Evolutionary conservation across 2,329 filamentous ascomycete species (phyloP), one percentile per base, ranked within the genome.

Genomic region (Alternaria infectoria): DNA sequence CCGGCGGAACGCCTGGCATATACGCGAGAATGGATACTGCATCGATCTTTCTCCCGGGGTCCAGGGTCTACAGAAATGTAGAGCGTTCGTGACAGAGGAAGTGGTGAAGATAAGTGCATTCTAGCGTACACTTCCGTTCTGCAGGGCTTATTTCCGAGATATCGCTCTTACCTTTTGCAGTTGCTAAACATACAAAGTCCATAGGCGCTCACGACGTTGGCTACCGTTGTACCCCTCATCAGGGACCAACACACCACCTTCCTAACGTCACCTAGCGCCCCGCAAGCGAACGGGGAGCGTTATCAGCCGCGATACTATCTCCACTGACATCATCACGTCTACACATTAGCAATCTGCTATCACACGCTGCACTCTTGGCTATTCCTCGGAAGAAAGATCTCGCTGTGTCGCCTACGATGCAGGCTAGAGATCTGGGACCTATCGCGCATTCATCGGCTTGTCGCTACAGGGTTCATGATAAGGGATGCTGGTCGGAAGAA

Each of bases 191-290:
- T 40, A 36, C 19, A 46, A 46, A 23, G 19, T 46, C 12, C 19
- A 19, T 23, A 32, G 28, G 21, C 30, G 28, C 49, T 32, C 12
- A 12, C 21, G 36, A 52, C 26, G 36, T 52, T 57, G 36, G 17
- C 25, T 47, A 40, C 36, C 36, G n/a, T 40, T 17, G 36, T 40
- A 40, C 46, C 59, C 46, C 59, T 51, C 59, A n/a, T 36, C 21
- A 43, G 46, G n/a, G 40, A 52, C 40, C 55, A 17, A 30, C 40
- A 26, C 54, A 58, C 40, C 47, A 62, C 59, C 59, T 62, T 62
- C 59, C 59, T 62, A 62, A 62, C 59, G 13, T 28, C 47, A 57
- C 26, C 49, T 62, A 62, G 59, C 54, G 59, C 54, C 21, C 17
- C 23, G 28, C 59, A 58, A 45, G 21, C 47, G 10, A 58, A 58